Conservation (phyloP, 306 rosid genomes). For the cucumber (Cucumis sativus) region DNA sequence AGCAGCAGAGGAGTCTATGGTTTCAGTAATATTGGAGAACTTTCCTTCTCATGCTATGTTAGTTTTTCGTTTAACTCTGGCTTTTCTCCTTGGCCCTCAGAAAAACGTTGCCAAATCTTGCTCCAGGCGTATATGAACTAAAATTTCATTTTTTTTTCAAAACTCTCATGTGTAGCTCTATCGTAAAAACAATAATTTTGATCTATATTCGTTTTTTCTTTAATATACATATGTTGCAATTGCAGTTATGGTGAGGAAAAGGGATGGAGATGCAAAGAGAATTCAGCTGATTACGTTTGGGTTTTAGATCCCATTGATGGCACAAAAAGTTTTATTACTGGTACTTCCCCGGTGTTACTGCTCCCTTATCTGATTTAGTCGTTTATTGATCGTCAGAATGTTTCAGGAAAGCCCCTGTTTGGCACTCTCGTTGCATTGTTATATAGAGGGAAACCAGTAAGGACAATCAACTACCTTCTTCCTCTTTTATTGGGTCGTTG, state of each 20-base stretch:
- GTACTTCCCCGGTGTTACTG: constrained; percentile 21
- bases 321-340: constrained; percentile 87
- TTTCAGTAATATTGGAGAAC: constrained; percentile 38
- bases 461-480: constrained; percentile 18
- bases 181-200: neutral
- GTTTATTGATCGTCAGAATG: constrained; percentile 5
- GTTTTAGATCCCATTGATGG: constrained; percentile 96
- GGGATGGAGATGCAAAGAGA: constrained; percentile 78
- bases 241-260: constrained; percentile 89
- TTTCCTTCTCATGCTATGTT: constrained; percentile 88
- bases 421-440: constrained; percentile 87
- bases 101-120: neutral
- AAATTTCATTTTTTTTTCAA: neutral
- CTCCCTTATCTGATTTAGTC: neutral
- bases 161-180: neutral
- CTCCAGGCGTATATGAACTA: neutral
- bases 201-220: neutral
- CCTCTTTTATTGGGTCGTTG: neutral
- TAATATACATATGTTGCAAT: neutral
- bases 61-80: neutral
- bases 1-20: constrained; percentile 86
- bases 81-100: neutral
- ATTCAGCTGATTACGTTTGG: constrained; percentile 74
- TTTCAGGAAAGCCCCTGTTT: constrained; percentile 83
- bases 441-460: constrained; percentile 62